Evolutionary conservation across 495 filamentous ascomycete species (phyloP), one percentile per base, ranked within the genome.

Genomic region (Hypoxylon lienhwacheense): DNA sequence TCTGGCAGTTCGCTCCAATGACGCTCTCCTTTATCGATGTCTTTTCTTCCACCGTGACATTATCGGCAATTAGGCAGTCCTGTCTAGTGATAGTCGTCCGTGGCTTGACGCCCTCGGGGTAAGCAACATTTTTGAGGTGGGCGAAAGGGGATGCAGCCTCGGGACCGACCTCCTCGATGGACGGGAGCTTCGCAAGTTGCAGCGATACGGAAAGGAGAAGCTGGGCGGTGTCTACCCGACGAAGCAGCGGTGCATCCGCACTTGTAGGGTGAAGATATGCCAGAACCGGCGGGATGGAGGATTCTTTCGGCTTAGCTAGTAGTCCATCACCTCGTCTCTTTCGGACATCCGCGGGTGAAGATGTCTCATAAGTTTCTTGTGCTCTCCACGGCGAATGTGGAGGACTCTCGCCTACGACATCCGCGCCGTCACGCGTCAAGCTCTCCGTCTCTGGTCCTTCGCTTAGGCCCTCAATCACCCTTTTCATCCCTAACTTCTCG

Each of bases 1-100:
- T 95, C 45, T 86, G 81, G 70, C 87, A 91, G 63, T 89, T 89
- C 6, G 89, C 79, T 22, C 93, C 93, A 25, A 98, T 81, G 22
- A 96, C 88, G 46, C 77, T 84, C 66, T 93, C 88, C 65, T 95
- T 96, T 68, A 97, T 87, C n/a, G 87, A 85, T 21, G 79, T 79
- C 63, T 88, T 89, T 53, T 88, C 84, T 54, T 88, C 87, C 1
- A 98, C 82, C 2, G 85, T 90, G 19, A 92, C 89, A 64, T 95
- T 96, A 15, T 87, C 84, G 1, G 79, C 92, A 19, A 97, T 78
- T 1, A 98, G 73, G 61, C 81, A 87, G 69, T 95, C 91, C 10
- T 73, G 68, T 55, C 84, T 79, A 5, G 85, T 87, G 43, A 98
- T 85, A 7, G 85, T 91, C 29, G 84, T 87, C 21, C 82, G 81